Evolutionary conservation across 2,329 filamentous ascomycete genomes (phyloP), one percentile per base, ranked within the genome.

Genomic region (Beauveria sp.): DNA sequence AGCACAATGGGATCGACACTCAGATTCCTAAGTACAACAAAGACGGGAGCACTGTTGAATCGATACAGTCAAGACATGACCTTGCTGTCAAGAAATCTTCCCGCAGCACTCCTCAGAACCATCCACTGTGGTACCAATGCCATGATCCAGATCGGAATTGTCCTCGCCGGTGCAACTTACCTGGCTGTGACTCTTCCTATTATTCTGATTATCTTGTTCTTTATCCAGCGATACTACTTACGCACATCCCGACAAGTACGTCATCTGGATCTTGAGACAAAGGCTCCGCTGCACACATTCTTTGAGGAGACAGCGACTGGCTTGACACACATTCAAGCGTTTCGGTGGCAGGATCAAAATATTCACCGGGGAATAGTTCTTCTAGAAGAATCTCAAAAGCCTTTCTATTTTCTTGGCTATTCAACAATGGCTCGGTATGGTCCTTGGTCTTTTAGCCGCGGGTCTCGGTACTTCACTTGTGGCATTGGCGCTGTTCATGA

Each of bases 41-140:
- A 50, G 18, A 43, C 38, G 10, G 46, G 38, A 9, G 7, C 26
- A 6, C 3, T 59, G 3, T 18, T 59, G 38, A 51, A 59, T 7
- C 18, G 18, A 16, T 59, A 42, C 47, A 59, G 57, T 18, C 57
- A 59, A 26, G 57, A 59, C 43, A 52, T 52, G 47, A 40, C 43
- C 10, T n/a, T 52, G 2, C 8, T 59, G 18, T 42, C 57, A 14
- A 50, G 47, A 20, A 38, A 50, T 24, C 47, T 59, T 8, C 57
- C 57, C 4, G 30, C 34, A 18, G 26, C 57, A 26, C 12, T 59
- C 9, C 34, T 51, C 12, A 16, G 40, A 12, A 30, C 24, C 2
- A 51, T 52, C 5, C 26, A 59, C 16, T 28, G 18, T 16, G 47
- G 46, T 10, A 40, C 34, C 18, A 30, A 22, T 22, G 45, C 22